Evolutionary conservation across 2,329 filamentous ascomycete species (phyloP).

Genomic region (Akanthomyces dipterigenus): DNA sequence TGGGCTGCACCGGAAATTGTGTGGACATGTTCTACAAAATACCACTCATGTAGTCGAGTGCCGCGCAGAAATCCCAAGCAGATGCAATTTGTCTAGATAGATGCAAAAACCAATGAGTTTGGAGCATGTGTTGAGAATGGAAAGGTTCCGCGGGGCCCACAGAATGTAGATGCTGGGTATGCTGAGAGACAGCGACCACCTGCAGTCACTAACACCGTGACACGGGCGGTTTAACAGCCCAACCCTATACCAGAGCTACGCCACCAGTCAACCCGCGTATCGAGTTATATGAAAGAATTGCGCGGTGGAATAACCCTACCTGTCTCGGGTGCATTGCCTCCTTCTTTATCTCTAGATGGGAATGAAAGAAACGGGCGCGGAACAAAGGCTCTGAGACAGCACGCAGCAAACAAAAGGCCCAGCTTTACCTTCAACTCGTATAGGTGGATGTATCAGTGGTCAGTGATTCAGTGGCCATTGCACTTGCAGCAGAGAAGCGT

Average conservation of each 20-base stretch:
- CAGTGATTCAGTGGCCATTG: too few relatives aligned
- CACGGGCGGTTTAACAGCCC: not conserved
- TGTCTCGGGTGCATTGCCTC: not conserved
- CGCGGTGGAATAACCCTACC: too few relatives aligned
- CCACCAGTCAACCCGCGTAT: not conserved
- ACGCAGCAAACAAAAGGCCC: not conserved
- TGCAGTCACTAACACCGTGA: too few relatives aligned
- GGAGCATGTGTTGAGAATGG: not conserved
- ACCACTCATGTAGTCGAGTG: not conserved
- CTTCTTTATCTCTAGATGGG: not conserved
- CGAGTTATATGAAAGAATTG: not conserved
- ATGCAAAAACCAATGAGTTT: not conserved
- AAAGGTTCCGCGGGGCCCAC: not conserved
- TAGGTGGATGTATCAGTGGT: too few relatives aligned
- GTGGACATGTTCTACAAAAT: conserved; percentile 2
- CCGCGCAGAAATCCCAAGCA: not conserved
- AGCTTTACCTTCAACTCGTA: too few relatives aligned
- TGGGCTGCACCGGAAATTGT: conserved; percentile 60
- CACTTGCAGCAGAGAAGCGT: not conserved
- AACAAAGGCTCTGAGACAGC: not conserved
- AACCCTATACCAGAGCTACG: not conserved
- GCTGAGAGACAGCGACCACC: too few relatives aligned
- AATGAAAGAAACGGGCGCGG: not conserved
- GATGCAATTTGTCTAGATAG: not conserved
- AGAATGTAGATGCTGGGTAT: not conserved